Evolutionary conservation across 225 moss, liverwort and hornwort genomes (phyloP), one percentile per base, ranked within the genome.

Genomic region (Asterella californica): DNA sequence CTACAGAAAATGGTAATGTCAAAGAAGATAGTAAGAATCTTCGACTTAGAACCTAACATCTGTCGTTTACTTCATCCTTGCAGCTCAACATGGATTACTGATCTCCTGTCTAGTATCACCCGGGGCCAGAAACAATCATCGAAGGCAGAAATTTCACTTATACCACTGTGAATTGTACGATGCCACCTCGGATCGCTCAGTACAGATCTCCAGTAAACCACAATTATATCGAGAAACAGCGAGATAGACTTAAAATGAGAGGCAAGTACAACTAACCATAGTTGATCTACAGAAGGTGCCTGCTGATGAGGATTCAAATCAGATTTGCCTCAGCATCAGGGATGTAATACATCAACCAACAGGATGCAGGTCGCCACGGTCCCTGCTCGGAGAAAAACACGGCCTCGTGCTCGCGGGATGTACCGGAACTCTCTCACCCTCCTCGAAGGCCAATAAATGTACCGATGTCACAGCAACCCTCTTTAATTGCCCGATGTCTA

Each of bases 241-340:
- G 46, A 48, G 74, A n/a, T 42, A 19, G 67, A 49, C 46, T 19
- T 17, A n/a, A 42, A 79, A 42, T 45, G 57, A 69, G 14, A 42
- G 73, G 47, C 17, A 74, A 80, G 29, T 21, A 53, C 29, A 46
- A 86, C 86, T 32, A 27, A 86, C 86, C 86, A 86, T 86, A 38
- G 83, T 77, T 86, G 81, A 52, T 78, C 79, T 81, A 70, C 75
- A 76, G 76, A 76, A 57, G 82, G 85, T 80, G 83, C 78, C 86
- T 83, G 83, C 45, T 72, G 63, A 69, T 73, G 15, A 50, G 46
- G 59, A 80, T 55, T 79, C 81, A 78, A 81, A 71, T 86, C 86
- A 83, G n/a, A 36, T 68, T 55, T 62, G 83, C 78, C 63, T 80
- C 78, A 72, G 79, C 86, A 86, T 86, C 75, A 86, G 81, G 69